Base-by-base conservation (phyloP, 371 early-diverging fungal genomes). In the Mortierella sp. region DNA sequence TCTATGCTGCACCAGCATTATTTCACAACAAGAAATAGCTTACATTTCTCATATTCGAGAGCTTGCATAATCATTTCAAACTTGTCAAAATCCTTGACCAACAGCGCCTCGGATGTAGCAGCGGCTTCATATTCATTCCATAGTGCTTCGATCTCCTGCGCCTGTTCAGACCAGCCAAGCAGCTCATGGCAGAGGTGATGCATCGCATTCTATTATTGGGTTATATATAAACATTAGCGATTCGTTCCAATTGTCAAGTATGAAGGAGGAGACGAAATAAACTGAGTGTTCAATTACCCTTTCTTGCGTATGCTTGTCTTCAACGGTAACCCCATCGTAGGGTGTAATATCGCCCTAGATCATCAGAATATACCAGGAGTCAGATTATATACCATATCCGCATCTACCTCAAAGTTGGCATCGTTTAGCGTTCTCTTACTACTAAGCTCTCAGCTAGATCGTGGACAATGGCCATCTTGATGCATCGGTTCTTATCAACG, bases 61-160 rank as follows among this genome's bases (percentile, higher is more conserved):
- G 96, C 96, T 84, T 97, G 97, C 61, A 94, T 88, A 68, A 96
- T 93, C 96, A 97, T 96, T 83, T 97, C 96, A 85, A 93, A 96
- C 77, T 96, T 97, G 85, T 97, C 98, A 62, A 97, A 75, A 75
- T 97, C 96, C 67, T 97, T 95, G 55, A 96, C 96, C 32, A 97
- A 73, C 32, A 87, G 76, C 2, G 98, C 96, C 79, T 97, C 98
- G 2, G 83, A 76, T 2, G 96, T 93, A 17, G 67, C 55, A 2
- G 86, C 89, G n/a, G 90, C 89, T 76, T 97, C 98, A 66, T 96
- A 97, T 77, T 97, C 98, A 45, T 83, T 76, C 97, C 97, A 97
- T 56, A 97, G 75, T 6, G 68, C 85, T 17, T 80, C 85, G 37
- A 97, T 96, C 72, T 96, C 94, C 17, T 84, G 68, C 12, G 91